A percentile compares a stretch with the other conserved stretches of the same genome.
phyloP scores from a whole-genome alignment of 768 basidiomycete genomes.

The Serpula lacrymans region DNA sequence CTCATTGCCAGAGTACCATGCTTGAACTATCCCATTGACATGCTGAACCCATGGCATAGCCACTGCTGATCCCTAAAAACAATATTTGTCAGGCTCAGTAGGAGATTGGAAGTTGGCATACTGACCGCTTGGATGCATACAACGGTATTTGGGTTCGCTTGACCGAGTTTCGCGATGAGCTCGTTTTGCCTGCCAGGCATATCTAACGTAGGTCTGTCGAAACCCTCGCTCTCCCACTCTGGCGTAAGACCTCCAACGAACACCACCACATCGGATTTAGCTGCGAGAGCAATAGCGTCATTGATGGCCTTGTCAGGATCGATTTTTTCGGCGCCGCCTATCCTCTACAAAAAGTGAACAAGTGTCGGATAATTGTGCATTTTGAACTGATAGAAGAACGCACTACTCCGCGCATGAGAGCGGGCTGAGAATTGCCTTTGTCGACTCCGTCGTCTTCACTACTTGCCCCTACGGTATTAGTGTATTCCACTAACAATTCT shows the following conservation, averaged over 20 bases:
- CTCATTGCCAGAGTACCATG: slow-evolving; percentile 69
- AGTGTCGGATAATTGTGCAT: neutral
- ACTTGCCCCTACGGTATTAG: slow-evolving; percentile 51
- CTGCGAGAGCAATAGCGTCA: slow-evolving; percentile 54
- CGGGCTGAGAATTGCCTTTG: slow-evolving; percentile 50
- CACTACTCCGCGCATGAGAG: slow-evolving; percentile 67
- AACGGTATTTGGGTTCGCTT: slow-evolving; percentile 54
- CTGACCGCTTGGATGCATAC: slow-evolving; percentile 62
- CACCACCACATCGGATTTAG: slow-evolving; percentile 51
- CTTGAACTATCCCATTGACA: slow-evolving; percentile 53
- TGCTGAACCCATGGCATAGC: slow-evolving; percentile 71
- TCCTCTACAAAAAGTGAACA: slow-evolving; percentile 37
- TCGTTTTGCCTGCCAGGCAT: slow-evolving; percentile 62
- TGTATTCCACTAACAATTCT: slow-evolving; percentile 59
- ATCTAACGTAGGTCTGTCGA: slow-evolving; percentile 59
- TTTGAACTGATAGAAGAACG: slow-evolving; percentile 14
- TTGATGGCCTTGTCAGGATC: slow-evolving; percentile 53
- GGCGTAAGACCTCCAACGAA: slow-evolving; percentile 59
- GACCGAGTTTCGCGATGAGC: slow-evolving; percentile 47
- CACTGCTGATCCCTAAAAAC: slow-evolving; percentile 57
- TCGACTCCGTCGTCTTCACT: slow-evolving; percentile 28
- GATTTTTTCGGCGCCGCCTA: slow-evolving; percentile 65
- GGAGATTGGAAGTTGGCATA: slow-evolving; percentile 2
- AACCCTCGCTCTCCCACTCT: slow-evolving; percentile 77
- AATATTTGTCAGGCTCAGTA: neutral